Evolutionary conservation across 345 rosid species (phyloP), one percentile per base, ranked within the genome.

Genomic region (Camelina sativa): DNA sequence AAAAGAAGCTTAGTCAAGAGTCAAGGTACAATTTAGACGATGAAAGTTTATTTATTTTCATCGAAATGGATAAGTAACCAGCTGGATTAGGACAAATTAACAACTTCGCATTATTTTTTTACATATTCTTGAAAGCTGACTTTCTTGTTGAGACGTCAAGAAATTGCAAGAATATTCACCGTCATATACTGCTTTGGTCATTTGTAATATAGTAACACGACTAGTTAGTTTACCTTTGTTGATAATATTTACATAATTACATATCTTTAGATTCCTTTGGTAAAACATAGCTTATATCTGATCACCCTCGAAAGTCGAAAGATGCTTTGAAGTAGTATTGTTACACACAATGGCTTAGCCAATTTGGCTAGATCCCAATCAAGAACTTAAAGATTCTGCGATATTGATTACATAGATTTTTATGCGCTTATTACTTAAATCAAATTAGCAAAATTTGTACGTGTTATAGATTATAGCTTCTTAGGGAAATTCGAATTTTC

Each of bases 41-140:
- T 7, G 54, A 17, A 61, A n/a, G 13, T 55, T 69, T 5, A 44
- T 55, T 15, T 43, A 34, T 69, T 43, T 62, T 61, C 5, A 54
- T 69, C 64, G 15, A 62, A 53, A 17, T 67, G 63, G 74, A 76
- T 76, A 68, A 61, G 79, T 44, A 69, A 69, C 69, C 64, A 69
- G 75, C 75, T 55, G 60, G 59, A 55, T 34, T 34, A 34, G 9
- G 37, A 76, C 80, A 69, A 76, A 69, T 76, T 76, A 76, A 46
- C 80, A 76, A 76, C 80, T 76, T 76, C 34, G 37, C 32, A 44
- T 17, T 20, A 50, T 48, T 61, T 50, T 30, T 30, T 58, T 51
- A 54, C 58, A 41, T 32, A 60, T n/a, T 17, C 50, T 15, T 61
- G 65, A 69, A 68, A 76, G 52, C 52, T 69, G 66, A 76, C 71